Evolutionary conservation across 768 basidiomycete genomes (phyloP).

Genomic region (Epithele typhae): DNA sequence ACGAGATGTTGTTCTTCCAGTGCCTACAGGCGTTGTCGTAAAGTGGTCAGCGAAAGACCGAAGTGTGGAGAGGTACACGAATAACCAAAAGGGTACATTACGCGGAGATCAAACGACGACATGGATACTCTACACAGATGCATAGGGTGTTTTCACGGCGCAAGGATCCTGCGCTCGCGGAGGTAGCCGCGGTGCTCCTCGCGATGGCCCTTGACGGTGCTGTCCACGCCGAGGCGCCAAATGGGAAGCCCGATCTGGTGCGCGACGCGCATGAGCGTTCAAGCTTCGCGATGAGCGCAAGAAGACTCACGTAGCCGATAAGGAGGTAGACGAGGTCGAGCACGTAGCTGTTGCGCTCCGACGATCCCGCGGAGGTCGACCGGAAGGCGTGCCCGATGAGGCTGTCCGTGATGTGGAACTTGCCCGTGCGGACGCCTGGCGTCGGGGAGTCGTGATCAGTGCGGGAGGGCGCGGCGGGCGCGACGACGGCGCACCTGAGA

Average conservation of each 20-base stretch:
- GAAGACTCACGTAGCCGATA: conserved; percentile 28
- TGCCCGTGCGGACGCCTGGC: conserved; percentile 61
- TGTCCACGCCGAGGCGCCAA: conserved; percentile 38
- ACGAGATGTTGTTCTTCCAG: too few species aligned
- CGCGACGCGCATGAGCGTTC: neutral
- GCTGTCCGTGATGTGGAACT: conserved; percentile 75
- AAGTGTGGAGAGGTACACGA: too few species aligned
- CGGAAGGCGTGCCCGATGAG: conserved; percentile 65
- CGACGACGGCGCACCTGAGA: conserved; percentile 42
- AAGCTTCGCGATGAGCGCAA: neutral
- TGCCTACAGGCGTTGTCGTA: too few species aligned
- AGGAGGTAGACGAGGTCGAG: conserved; percentile 45
- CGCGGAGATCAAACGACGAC: too few species aligned
- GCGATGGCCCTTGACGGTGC: conserved; percentile 28
- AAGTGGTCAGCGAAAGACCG: too few species aligned
- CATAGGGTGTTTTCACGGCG: too few species aligned
- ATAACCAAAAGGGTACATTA: too few species aligned
- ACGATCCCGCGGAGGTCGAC: conserved; percentile 58
- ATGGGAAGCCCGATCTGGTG: conserved; percentile 37
- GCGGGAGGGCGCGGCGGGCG: too few species aligned
- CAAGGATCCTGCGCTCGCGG: too few species aligned
- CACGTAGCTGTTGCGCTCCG: conserved; percentile 57
- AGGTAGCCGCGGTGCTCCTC: conserved; percentile 35
- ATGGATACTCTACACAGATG: too few species aligned
- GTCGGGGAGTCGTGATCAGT: conserved; percentile 6